phyloP scores from a whole-genome alignment of 441 rosid species.

The Mallotus repandus region DNA sequence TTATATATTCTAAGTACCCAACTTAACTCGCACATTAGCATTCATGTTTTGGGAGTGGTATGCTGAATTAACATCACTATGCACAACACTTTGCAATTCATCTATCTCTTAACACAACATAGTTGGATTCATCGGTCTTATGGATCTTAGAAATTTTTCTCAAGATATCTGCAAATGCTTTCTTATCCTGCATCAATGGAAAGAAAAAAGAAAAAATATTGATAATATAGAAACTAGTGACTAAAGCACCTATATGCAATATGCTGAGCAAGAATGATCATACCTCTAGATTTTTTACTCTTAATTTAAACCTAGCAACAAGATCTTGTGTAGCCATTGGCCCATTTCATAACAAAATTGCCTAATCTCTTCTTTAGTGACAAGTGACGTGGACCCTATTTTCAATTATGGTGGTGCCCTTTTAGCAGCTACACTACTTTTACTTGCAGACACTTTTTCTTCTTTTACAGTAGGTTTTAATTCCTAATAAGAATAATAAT shows the following conservation, averaged over 20 bases:
- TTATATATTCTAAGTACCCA: neutral
- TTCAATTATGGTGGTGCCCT: constrained; percentile 36
- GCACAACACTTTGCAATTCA: constrained; percentile 19
- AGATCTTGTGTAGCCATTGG: constrained; percentile 88
- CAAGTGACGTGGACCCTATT: constrained; percentile 55
- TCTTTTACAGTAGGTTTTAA: constrained; percentile 55
- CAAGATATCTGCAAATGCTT: constrained; percentile 72
- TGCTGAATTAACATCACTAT: too few relatives aligned
- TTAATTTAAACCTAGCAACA: constrained; percentile 78
- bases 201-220: too few relatives aligned
- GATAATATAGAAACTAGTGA: too few relatives aligned
- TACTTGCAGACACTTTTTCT: constrained; percentile 41
- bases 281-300: constrained; percentile 78
- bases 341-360: constrained; percentile 68
- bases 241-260: neutral
- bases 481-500: constrained; percentile 50
- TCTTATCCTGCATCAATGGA: constrained; percentile 64
- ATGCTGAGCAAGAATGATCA: neutral
- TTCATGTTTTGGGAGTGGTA: too few relatives aligned
- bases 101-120: constrained; percentile 68
- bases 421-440: constrained; percentile 42
- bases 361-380: constrained; percentile 91
- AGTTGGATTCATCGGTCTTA: constrained; percentile 71
- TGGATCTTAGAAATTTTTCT: constrained; percentile 91
- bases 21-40: neutral